phyloP scores from a whole-genome alignment of 2,329 filamentous ascomycete species.

The Fusarium floridanum region DNA sequence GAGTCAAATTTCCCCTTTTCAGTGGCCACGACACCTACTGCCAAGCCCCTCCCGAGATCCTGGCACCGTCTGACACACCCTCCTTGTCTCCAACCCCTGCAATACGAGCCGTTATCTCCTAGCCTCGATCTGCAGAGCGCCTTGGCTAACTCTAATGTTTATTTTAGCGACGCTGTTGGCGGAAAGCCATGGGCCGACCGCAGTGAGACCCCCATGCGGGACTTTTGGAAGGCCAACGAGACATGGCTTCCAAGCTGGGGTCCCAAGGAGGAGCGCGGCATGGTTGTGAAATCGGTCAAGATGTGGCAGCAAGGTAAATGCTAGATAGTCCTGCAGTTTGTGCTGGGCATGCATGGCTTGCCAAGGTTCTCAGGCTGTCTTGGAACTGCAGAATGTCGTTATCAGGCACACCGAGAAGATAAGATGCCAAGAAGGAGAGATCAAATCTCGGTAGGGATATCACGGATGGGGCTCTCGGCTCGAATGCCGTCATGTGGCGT shows the following conservation, averaged over 20 bases:
- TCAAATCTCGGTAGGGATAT: neutral
- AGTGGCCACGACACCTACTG: neutral
- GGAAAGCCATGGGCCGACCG: constrained; percentile 60
- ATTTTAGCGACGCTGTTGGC: constrained; percentile 54
- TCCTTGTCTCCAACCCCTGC: neutral
- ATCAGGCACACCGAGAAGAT: neutral
- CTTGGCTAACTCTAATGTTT: constrained; percentile 24
- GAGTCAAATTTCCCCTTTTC: constrained; percentile 26
- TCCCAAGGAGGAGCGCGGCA: constrained; percentile 49
- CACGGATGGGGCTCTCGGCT: neutral
- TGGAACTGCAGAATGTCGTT: neutral
- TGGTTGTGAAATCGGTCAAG: constrained; percentile 59
- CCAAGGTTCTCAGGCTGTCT: neutral
- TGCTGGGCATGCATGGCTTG: neutral
- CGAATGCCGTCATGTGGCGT: constrained; percentile 1
- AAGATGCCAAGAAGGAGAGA: neutral
- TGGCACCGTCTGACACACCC: neutral
- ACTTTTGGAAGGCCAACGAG: constrained; percentile 56
- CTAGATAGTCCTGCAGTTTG: constrained; percentile 23
- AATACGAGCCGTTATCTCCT: constrained; percentile 2
- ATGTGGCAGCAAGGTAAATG: constrained; percentile 58
- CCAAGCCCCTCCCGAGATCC: neutral
- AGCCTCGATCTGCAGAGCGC: neutral
- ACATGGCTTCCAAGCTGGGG: constrained; percentile 58
- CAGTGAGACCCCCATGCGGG: constrained; percentile 52